These are phyloP conservation scores for Hericium alpestre DNA, from an alignment of 768 basidiomycete genomes.

Conservation along the genomic window DNA sequence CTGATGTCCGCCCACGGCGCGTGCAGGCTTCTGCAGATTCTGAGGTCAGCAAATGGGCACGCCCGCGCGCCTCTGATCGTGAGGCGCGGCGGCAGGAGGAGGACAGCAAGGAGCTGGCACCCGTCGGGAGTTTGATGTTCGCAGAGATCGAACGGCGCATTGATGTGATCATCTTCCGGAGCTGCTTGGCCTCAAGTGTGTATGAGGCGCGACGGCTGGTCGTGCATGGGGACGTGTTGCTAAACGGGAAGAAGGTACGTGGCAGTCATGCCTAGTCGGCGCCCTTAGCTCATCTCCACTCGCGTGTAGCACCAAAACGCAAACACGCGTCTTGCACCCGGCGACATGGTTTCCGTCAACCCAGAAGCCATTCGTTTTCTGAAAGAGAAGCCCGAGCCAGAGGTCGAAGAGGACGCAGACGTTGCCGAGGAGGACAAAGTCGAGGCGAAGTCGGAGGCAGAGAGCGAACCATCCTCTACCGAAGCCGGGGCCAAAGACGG, in stretches of 20 bases:
- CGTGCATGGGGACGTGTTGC: slow-evolving; percentile 72
- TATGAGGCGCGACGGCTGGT: slow-evolving; percentile 85
- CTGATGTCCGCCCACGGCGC: slow-evolving; percentile 66
- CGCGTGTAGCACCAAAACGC: slow-evolving; percentile 61
- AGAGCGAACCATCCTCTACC: slow-evolving; percentile 3
- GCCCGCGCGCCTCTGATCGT: slow-evolving; percentile 31
- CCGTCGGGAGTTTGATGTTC: slow-evolving; percentile 94
- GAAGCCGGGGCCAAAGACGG: slow-evolving; percentile 4
- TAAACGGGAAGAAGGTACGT: slow-evolving; percentile 82
- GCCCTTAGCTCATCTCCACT: background rate
- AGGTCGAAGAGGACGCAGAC: slow-evolving; percentile 7
- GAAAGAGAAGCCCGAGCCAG: slow-evolving; percentile 21
- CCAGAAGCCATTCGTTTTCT: slow-evolving; percentile 72
- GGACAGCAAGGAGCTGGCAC: slow-evolving; percentile 60
- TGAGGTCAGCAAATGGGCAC: slow-evolving; percentile 48
- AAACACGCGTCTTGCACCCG: slow-evolving; percentile 82
- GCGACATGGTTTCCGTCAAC: slow-evolving; percentile 88
- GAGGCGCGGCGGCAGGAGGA: slow-evolving; percentile 33
- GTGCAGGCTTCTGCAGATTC: slow-evolving; percentile 30
- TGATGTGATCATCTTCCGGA: slow-evolving; percentile 85
- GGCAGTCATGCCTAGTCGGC: background rate
- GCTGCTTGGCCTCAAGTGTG: slow-evolving; percentile 79
- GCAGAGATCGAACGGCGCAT: slow-evolving; percentile 87
- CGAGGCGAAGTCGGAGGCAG: slow-evolving; percentile 10
- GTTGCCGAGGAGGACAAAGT: slow-evolving; percentile 3